Evolutionary conservation across 2,329 filamentous ascomycete species (phyloP), one percentile per base, ranked within the genome.

Genomic region (Fusarium incarnatum): DNA sequence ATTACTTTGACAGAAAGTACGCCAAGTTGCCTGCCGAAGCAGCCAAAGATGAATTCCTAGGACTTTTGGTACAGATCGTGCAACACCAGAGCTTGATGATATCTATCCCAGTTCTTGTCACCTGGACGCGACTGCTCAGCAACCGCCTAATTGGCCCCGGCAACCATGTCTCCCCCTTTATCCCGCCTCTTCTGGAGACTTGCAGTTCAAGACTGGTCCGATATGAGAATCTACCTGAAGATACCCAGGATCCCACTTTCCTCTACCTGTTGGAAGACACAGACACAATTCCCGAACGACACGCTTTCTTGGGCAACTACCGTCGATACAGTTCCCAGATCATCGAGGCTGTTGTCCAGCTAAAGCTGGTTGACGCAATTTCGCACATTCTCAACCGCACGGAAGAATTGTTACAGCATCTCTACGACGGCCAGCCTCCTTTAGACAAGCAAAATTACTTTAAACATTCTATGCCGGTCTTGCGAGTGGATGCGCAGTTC

Each of bases 241-340:
- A 97, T 68, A 92, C 91, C 0, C 88, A 93, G 48, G 91, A 98
- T 73, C 86, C 92, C 3, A 94, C 92, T 1, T 87, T 94, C 62
- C 83, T 93, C 13, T 96, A 97, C 71, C 85, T 99, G 3, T 86
- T 94, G 75, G 94, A 98, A 76, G 96, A 99, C 77, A 97, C 97
- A 59, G 96, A 99, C 76, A 98, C 95, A 0, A 85, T 95, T 22
- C 96, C 96, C 0, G 96, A 99, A 78, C 88, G 94, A 25, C 96
- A 99, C 80, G 94, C 94, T 2, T 99, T 99, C 78, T 86, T 98
- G 13, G 94, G 95, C 6, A 98, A 99, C 77, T 99, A 99, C 79
- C 88, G 96, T 41, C 88, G 96, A 63, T 98, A 97, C 76, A 96
- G 94, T 78, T 90, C 91, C 5, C 91, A 93, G 64, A 88, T 98